Evolutionary conservation across 2,329 filamentous ascomycete genomes (phyloP).

Genomic region (Colletotrichum sp.): DNA sequence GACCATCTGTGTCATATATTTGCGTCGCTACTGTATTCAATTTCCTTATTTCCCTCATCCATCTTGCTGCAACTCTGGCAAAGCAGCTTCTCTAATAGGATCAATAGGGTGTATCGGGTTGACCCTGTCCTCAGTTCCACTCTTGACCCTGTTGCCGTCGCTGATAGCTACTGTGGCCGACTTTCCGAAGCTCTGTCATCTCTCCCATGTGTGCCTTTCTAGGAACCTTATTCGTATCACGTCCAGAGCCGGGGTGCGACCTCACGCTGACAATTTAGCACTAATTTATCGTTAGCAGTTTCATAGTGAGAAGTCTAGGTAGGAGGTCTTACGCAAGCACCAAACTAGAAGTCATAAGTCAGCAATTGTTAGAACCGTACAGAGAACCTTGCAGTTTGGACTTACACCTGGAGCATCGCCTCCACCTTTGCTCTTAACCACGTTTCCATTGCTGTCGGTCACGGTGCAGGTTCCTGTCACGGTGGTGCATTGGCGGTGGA

Average conservation of each 20-base stretch:
- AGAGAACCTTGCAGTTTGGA: background rate
- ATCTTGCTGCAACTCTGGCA: accelerated
- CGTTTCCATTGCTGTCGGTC: background rate
- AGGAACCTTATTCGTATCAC: background rate
- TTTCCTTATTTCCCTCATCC: background rate
- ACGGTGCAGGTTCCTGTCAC: background rate
- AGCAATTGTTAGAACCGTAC: background rate
- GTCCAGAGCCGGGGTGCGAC: background rate
- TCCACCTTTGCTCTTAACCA: background rate
- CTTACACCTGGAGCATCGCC: background rate
- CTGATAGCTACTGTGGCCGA: background rate
- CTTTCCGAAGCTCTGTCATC: background rate
- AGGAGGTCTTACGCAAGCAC: background rate
- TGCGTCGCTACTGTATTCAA: accelerated
- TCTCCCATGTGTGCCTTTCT: accelerated
- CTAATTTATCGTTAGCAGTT: background rate
- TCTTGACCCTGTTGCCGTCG: background rate
- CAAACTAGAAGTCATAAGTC: background rate
- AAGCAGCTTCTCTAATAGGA: background rate
- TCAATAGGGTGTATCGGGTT: background rate
- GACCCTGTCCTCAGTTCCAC: background rate
- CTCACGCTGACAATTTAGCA: background rate
- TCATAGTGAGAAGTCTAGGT: accelerated
- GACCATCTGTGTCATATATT: no score
- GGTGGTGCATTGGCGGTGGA: background rate